Base-by-base conservation (phyloP, 2,329 filamentous ascomycete species). In the Aspergillus brasiliensis region DNA sequence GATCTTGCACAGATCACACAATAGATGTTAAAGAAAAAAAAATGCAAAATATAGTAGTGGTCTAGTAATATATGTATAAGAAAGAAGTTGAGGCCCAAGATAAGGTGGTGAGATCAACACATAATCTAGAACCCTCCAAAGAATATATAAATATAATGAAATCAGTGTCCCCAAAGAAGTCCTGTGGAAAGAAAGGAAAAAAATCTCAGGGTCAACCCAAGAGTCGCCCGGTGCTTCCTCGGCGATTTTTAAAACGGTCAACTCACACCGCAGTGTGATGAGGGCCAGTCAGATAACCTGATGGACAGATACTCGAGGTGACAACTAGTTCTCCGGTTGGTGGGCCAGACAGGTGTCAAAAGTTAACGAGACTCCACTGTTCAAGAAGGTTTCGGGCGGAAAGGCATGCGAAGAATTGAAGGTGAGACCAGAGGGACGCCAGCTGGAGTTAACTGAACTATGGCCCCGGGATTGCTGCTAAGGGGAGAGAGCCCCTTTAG, bases 261-360 rank as follows among this genome's bases (percentile, higher is more conserved):
- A 52, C 51, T 52, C 58, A 59, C 58, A 59, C 58, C 53, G 46
- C 37, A 40, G 60, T 60, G 54, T 25, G 54, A 40, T 58, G 58
- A 63, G 56, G 61, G 53, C 61, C 61, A 66, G 60, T 66, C 51
- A 62, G 54, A 63, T 57, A 59, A 54, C 25, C 56, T 58, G 49
- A 54, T 48, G 53, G 52, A 11, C 19, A 47, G 44, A 54, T 58
- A 59, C 58, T 62, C 56, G 48, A 61, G 60, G 37, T 42, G 57
- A 51, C 62, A 56, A 57, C 51, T 51, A 40, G 51, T 54, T 19
- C 48, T 60, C 46, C 62, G 58, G 60, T 65, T 64, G 65, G 67
- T 66, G 64, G 67, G 59, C 61, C 64, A 62, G 65, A 63, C 59
- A 67, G 63, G 61, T 67, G 68, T 67, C 65, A 69, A 62, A 53